A percentile compares a stretch with the other conserved stretches of the same genome.
Evolutionary conservation across 179 eudicot species (phyloP).

Genomic region (Beta corolliflora): DNA sequence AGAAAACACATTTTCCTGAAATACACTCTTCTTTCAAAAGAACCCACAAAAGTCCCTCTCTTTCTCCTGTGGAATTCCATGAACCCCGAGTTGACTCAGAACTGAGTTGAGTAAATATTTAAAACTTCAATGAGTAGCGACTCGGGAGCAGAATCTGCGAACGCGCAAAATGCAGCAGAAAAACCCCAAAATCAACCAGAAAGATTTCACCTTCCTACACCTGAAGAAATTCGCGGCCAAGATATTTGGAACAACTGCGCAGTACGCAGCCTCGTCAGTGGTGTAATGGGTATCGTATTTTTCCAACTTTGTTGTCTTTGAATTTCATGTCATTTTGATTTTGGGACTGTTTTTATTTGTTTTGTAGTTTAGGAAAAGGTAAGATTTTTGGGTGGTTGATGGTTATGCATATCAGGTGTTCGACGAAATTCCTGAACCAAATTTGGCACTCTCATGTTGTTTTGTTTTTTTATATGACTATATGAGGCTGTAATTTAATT

Average conservation of each 20-base stretch:
- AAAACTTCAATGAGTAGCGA: conserved; percentile 38
- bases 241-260: conserved; percentile 97
- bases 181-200: conserved; percentile 36
- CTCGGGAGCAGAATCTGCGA: conserved; percentile 35
- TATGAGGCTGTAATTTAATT: background rate
- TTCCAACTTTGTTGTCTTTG: background rate
- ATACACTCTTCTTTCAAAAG: background rate
- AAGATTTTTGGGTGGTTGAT: background rate
- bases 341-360: background rate
- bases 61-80: background rate
- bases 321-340: background rate
- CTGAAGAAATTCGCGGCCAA: conserved; percentile 83
- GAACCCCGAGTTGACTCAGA: background rate
- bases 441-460: background rate
- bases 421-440: conserved; percentile 26
- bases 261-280: conserved; percentile 86
- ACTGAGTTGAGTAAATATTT: background rate
- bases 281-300: conserved; percentile 64
- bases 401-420: conserved; percentile 20
- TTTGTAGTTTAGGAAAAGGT: background rate
- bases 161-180: conserved; percentile 31
- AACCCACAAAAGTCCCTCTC: background rate
- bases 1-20: background rate
- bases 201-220: conserved; percentile 65
- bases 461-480: background rate